A percentile compares a stretch with the other conserved stretches of the same genome.
These are phyloP conservation scores for Vigna radiata DNA, from an alignment of 306 rosid genomes.

Conservation along the genomic window DNA sequence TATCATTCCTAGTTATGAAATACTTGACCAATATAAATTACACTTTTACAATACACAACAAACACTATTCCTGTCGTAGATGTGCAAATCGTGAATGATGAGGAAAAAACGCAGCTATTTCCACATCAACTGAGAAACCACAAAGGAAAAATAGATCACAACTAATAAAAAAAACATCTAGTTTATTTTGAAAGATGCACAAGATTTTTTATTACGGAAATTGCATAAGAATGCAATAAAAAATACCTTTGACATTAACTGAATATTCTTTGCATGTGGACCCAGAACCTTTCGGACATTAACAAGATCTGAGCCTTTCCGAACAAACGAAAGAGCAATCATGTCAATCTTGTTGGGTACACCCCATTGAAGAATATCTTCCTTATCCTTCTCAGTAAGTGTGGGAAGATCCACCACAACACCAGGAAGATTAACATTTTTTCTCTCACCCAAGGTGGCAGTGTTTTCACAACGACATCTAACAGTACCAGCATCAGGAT, in stretches of 20 bases:
- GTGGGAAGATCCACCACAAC: slow-evolving; percentile 98
- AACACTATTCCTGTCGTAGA: background rate
- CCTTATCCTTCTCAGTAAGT: slow-evolving; percentile 90
- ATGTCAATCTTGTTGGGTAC: slow-evolving; percentile 94
- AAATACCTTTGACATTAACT: slow-evolving; percentile 89
- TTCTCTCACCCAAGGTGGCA: slow-evolving; percentile 89
- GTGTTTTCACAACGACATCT: slow-evolving; percentile 89
- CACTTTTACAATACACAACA: slow-evolving; percentile 3
- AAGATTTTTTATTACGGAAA: background rate
- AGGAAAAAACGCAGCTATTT: background rate
- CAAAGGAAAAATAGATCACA: slow-evolving; percentile 25
- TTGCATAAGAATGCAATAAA: slow-evolving; percentile 31
- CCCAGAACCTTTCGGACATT: slow-evolving; percentile 91
- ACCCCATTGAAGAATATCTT: slow-evolving; percentile 93
- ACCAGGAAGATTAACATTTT: slow-evolving; percentile 97
- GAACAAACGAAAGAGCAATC: slow-evolving; percentile 98
- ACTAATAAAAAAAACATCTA: background rate
- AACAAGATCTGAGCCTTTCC: slow-evolving; percentile 94
- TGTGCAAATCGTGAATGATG: slow-evolving; percentile 4
- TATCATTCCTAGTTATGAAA: background rate
- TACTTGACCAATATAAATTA: slow-evolving; percentile 5
- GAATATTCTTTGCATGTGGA: slow-evolving; percentile 76
- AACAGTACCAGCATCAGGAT: slow-evolving; percentile 67
- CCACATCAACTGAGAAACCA: slow-evolving; percentile 12
- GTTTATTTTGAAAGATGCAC: background rate